Evolutionary conservation across 2,329 filamentous ascomycete species (phyloP).

Genomic region (Pseudocercospora macadamiae): DNA sequence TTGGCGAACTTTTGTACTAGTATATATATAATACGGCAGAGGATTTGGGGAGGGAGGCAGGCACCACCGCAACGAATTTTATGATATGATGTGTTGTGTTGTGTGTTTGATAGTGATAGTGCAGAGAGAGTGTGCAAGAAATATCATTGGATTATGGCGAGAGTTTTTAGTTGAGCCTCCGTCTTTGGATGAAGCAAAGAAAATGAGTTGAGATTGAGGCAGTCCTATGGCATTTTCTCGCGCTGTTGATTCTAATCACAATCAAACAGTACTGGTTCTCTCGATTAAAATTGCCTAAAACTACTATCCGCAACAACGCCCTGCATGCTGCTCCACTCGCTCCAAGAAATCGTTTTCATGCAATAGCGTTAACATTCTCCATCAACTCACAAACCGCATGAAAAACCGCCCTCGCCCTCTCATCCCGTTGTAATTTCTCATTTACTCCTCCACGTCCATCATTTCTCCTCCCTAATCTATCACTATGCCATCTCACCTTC

Average conservation of each 20-base stretch:
- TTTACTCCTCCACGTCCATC: constrained; percentile 25
- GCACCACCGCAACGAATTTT: background rate
- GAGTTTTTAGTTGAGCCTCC: no score
- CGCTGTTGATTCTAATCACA: no score
- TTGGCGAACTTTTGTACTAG: background rate
- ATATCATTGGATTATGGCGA: no score
- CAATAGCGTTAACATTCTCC: no score
- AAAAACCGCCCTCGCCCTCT: constrained; percentile 37
- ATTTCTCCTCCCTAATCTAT: constrained; percentile 36
- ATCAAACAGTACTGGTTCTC: background rate
- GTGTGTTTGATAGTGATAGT: no score
- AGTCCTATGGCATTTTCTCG: no score
- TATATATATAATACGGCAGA: background rate
- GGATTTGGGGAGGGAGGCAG: background rate
- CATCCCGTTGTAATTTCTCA: constrained; percentile 34
- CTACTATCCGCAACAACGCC: no score
- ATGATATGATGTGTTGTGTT: background rate
- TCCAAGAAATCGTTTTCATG: no score
- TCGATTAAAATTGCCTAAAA: no score
- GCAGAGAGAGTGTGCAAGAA: no score
- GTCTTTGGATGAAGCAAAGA: background rate
- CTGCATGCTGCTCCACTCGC: no score
- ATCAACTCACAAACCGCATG: constrained; percentile 39
- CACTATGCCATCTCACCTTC: constrained; percentile 38
- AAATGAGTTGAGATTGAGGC: background rate